Conservation (phyloP, 805 yeast species). For the Peterozyma toletana region DNA sequence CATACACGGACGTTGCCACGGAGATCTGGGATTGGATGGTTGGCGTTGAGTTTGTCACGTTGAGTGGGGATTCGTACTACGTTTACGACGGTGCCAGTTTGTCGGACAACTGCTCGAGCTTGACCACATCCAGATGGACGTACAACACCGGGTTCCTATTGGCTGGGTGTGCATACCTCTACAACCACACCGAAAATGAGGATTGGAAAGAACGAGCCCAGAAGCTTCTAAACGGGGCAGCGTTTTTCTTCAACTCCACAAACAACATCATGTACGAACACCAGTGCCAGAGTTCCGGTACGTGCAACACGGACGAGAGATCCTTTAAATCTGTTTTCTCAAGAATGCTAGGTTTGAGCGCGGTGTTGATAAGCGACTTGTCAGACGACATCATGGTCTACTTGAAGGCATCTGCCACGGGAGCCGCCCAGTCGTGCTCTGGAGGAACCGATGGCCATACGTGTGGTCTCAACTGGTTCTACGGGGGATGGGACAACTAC, state of each 20-base stretch:
- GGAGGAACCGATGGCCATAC: slow-evolving; percentile 87
- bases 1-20: slow-evolving; percentile 70
- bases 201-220: slow-evolving; percentile 52
- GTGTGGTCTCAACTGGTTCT: slow-evolving; percentile 72
- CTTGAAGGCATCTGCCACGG: slow-evolving; percentile 47
- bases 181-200: slow-evolving; percentile 51
- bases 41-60: slow-evolving; percentile 34
- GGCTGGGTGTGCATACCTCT: slow-evolving; percentile 64
- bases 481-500: slow-evolving; percentile 50
- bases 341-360: slow-evolving; percentile 57
- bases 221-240: slow-evolving; percentile 37
- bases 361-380: slow-evolving; percentile 52
- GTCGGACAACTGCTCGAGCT: slow-evolving; percentile 36
- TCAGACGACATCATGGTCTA: slow-evolving; percentile 33
- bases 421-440: slow-evolving; percentile 71
- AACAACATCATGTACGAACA: slow-evolving; percentile 52
- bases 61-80: slow-evolving; percentile 13
- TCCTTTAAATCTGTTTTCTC: slow-evolving; percentile 67
- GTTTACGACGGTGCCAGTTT: slow-evolving; percentile 73
- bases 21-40: slow-evolving; percentile 70
- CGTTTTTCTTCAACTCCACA: slow-evolving; percentile 33
- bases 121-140: slow-evolving; percentile 59
- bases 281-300: slow-evolving; percentile 53
- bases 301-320: slow-evolving; percentile 69
- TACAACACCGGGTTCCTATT: slow-evolving; percentile 67